Percentiles rank a stretch among this genome's conserved stretches.
Evolutionary conservation across 345 rosid species (phyloP).

Genomic region (Gossypium bickii): DNA sequence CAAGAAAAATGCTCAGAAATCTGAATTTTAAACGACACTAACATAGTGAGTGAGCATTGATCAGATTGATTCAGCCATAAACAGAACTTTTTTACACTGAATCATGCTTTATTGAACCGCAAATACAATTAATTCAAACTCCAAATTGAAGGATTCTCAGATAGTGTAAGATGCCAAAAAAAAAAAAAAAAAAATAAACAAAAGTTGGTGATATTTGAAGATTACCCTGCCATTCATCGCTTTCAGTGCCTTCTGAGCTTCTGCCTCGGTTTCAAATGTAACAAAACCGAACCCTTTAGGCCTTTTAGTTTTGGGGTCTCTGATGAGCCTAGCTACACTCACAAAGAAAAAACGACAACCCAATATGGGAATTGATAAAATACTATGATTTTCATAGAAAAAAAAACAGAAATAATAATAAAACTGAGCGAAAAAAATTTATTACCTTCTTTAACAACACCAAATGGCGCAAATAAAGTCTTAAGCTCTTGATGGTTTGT

Average conservation of each 20-base stretch:
- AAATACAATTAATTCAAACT: neutral
- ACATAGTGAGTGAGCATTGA: neutral
- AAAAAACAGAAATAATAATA: neutral
- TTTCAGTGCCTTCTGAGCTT: constrained; percentile 58
- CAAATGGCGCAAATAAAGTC: constrained; percentile 37
- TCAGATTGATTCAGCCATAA: neutral
- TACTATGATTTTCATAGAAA: neutral
- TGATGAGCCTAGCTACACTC: constrained; percentile 43
- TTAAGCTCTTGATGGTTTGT: constrained; percentile 28
- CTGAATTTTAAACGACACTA: neutral
- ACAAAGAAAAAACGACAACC: neutral
- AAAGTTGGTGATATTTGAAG: neutral
- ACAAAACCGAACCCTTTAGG: constrained; percentile 77
- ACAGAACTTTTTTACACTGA: neutral
- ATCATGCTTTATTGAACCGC: neutral
- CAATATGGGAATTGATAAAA: neutral
- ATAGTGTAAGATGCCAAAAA: neutral
- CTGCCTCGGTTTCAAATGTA: constrained; percentile 46
- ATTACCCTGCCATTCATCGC: constrained; percentile 60
- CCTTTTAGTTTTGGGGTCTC: constrained; percentile 47
- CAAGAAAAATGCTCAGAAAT: neutral
- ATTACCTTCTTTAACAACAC: constrained; percentile 37
- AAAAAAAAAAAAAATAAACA: neutral
- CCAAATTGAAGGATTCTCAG: neutral
- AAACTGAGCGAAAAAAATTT: neutral